These are phyloP conservation scores for Cryphonectria nitschkei DNA, from an alignment of 2,329 filamentous ascomycete genomes.

Conservation along the genomic window DNA sequence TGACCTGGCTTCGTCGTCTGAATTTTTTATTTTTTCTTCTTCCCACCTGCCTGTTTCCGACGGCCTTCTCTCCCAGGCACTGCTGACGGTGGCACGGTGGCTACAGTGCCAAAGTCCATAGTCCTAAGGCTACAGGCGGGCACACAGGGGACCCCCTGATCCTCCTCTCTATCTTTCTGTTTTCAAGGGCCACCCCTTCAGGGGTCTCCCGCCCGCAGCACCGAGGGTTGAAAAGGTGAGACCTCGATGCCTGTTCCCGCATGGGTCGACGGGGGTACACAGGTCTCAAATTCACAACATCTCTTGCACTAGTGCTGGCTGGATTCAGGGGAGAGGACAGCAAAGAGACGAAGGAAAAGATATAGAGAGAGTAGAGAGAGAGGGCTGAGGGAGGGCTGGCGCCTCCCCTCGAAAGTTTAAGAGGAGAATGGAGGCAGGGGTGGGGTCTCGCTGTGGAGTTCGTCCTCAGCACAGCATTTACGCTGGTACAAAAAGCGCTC, in stretches of 20 bases:
- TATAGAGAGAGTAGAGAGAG: not conserved
- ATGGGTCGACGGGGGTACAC: conserved; percentile 1
- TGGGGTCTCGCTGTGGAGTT: not conserved
- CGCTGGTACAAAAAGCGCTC: not conserved
- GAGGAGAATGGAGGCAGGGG: not conserved
- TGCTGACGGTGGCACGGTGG: not conserved
- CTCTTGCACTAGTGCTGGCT: not conserved
- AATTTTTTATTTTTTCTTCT: not conserved
- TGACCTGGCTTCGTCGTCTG: not conserved
- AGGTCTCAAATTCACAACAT: not conserved
- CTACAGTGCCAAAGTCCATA: not conserved
- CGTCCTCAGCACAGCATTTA: not conserved
- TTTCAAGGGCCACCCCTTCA: not conserved
- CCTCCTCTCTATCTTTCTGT: not conserved
- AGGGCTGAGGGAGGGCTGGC: not conserved
- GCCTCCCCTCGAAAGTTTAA: not conserved
- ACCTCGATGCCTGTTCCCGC: conserved; percentile 8
- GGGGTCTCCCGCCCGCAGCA: conserved; percentile 1
- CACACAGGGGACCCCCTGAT: not conserved
- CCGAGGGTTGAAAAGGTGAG: not conserved
- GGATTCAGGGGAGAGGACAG: not conserved
- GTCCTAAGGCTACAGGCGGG: not conserved
- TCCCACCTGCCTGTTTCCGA: conserved; percentile 1
- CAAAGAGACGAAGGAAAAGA: not conserved
- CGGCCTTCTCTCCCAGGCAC: not conserved